phyloP scores from a whole-genome alignment of 306 rosid genomes.

The Argentina anserina region DNA sequence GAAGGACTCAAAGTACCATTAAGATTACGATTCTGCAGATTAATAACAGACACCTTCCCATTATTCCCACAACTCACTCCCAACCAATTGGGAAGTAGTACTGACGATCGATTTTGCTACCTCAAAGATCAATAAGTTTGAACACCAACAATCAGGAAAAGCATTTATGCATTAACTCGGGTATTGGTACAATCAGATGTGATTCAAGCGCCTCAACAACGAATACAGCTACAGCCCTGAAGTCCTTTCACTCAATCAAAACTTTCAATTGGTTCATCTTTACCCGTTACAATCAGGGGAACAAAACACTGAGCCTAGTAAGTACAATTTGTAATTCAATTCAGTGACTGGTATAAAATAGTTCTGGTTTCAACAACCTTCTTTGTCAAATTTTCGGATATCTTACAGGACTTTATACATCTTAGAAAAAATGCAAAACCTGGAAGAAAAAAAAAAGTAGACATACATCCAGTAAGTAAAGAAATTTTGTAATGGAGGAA shows the following conservation, averaged over 20 bases:
- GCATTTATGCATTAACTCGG: background rate
- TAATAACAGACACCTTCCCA: too few relatives aligned
- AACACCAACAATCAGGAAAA: background rate
- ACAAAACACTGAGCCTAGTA: slow-evolving; percentile 9
- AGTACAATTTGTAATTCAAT: slow-evolving; percentile 23
- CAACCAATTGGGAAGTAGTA: background rate
- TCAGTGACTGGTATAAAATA: slow-evolving; percentile 1
- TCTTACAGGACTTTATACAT: slow-evolving; percentile 29
- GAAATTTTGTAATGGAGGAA: background rate
- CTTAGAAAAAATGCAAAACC: slow-evolving; percentile 29
- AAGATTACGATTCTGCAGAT: too few relatives aligned
- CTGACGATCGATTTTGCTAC: too few relatives aligned
- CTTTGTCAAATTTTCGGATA: slow-evolving; percentile 22
- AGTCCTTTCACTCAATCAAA: background rate
- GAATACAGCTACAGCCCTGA: background rate
- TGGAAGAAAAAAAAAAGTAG: background rate
- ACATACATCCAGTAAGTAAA: background rate
- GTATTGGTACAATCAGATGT: too few relatives aligned
- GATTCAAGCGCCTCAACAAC: background rate
- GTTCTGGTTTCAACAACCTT: slow-evolving; percentile 12
- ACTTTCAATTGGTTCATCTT: background rate
- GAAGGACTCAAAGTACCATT: too few relatives aligned
- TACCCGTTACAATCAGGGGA: slow-evolving; percentile 16
- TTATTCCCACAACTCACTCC: too few relatives aligned
- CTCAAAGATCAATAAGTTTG: background rate